Percentiles rank a stretch among this genome's conserved stretches.
Conservation (phyloP, 2,329 filamentous ascomycete species). For the Colletotrichum orbiculare region DNA sequence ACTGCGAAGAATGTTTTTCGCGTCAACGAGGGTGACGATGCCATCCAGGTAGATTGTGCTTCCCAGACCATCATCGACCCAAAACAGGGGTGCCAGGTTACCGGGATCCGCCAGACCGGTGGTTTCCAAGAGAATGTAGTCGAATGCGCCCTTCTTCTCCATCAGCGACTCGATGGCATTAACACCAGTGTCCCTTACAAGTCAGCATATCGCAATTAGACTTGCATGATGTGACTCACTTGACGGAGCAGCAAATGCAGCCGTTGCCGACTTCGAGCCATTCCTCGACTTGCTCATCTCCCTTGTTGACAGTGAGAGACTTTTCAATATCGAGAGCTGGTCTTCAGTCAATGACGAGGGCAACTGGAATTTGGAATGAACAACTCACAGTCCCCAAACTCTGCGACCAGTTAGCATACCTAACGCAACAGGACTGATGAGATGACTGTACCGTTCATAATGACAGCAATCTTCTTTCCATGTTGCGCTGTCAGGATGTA, state of each 20-base stretch:
- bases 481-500: conserved; percentile 95
- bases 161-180: conserved; percentile 96
- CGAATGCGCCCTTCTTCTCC: conserved; percentile 92
- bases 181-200: conserved; percentile 83
- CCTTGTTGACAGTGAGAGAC: conserved; percentile 89
- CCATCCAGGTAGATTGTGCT: conserved; percentile 97
- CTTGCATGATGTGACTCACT: conserved; percentile 60
- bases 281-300: conserved; percentile 85
- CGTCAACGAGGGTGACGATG: conserved; percentile 95
- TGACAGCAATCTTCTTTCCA: conserved; percentile 98
- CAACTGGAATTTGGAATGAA: conserved; percentile 9
- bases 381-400: conserved; percentile 81
- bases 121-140: conserved; percentile 97
- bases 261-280: conserved; percentile 98
- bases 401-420: conserved; percentile 54
- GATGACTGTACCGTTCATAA: conserved; percentile 78
- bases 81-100: conserved; percentile 95
- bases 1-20: conserved; percentile 87
- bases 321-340: conserved; percentile 94
- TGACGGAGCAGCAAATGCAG: conserved; percentile 97
- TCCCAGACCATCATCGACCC: conserved; percentile 95
- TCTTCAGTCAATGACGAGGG: neutral
- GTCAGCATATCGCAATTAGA: conserved; percentile 39
- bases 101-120: conserved; percentile 95
- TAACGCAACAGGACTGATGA: neutral